Percentiles rank a stretch among this genome's conserved stretches.
Conservation (phyloP, 768 basidiomycete genomes). For the Mycena alexandri region DNA sequence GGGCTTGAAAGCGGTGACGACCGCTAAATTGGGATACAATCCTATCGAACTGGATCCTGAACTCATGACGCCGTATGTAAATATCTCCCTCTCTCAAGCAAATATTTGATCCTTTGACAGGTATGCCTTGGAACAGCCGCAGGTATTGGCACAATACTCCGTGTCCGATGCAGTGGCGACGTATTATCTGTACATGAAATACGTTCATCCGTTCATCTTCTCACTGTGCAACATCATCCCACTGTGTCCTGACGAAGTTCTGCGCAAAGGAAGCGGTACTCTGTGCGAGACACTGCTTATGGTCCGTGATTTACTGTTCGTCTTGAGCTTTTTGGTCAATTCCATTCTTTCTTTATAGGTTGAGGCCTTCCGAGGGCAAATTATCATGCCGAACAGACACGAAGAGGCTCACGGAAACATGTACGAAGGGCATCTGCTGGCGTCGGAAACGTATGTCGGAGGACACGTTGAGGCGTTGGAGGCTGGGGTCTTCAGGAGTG, state of each 20-base stretch:
- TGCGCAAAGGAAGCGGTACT: constrained; percentile 96
- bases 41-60: constrained; percentile 98
- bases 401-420: constrained; percentile 93
- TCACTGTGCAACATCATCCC: constrained; percentile 99
- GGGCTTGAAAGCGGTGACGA: constrained; percentile 97
- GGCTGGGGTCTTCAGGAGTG: constrained; percentile 97
- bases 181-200: constrained; percentile 99
- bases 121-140: constrained; percentile 96
- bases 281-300: constrained; percentile 97
- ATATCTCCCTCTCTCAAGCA: constrained; percentile 1
- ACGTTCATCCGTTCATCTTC: constrained; percentile 99
- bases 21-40: constrained; percentile 94
- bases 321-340: constrained; percentile 12
- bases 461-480: constrained; percentile 99
- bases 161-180: constrained; percentile 99
- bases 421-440: constrained; percentile 96
- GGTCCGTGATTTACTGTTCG: constrained; percentile 64
- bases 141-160: constrained; percentile 95
- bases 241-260: constrained; percentile 94
- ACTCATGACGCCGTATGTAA: constrained; percentile 95
- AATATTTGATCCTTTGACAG: constrained; percentile 55
- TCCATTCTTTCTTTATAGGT: constrained; percentile 68
- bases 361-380: constrained; percentile 90
- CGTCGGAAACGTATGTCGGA: constrained; percentile 98
- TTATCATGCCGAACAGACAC: constrained; percentile 98